Conservation (phyloP, 306 rosid genomes). For the Quercus agrifolia region DNA sequence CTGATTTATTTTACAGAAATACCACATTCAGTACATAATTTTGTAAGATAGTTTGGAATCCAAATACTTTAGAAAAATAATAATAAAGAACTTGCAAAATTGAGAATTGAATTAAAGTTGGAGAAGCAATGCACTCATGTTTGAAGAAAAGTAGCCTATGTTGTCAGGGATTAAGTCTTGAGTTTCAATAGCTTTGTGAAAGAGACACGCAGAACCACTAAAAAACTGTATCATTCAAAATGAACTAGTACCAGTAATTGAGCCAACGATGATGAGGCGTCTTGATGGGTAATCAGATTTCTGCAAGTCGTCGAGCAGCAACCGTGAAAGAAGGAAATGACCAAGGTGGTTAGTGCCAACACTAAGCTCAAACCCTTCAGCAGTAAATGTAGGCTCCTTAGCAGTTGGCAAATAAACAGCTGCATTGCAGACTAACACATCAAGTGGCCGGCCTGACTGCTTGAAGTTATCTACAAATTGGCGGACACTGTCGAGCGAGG, state of each 20-base stretch:
- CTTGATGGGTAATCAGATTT: slow-evolving; percentile 87
- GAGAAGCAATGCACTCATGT: too few relatives aligned
- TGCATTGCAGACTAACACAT: slow-evolving; percentile 91
- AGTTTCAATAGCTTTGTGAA: neutral
- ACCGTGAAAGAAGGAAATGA: slow-evolving; percentile 87
- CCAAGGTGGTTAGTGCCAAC: slow-evolving; percentile 98
- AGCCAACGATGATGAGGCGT: slow-evolving; percentile 90
- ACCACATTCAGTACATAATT: slow-evolving; percentile 11
- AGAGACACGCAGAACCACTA: neutral
- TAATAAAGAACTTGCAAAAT: too few relatives aligned
- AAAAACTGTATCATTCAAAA: neutral
- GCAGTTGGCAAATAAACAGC: slow-evolving; percentile 95
- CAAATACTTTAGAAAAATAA: neutral
- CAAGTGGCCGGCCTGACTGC: slow-evolving; percentile 64
- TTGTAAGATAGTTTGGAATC: neutral
- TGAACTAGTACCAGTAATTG: slow-evolving; percentile 69
- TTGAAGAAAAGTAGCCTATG: too few relatives aligned
- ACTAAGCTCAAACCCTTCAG: slow-evolving; percentile 94
- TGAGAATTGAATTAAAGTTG: too few relatives aligned
- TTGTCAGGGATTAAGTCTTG: neutral
- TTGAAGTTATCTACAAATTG: slow-evolving; percentile 82
- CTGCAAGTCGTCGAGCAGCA: slow-evolving; percentile 70
- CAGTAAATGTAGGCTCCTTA: slow-evolving; percentile 84
- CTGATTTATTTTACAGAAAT: slow-evolving; percentile 38
- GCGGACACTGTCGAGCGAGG: slow-evolving; percentile 89